Evolutionary conservation across 2,329 filamentous ascomycete genomes (phyloP).

Genomic region (Sclerotiophoma versabilis): DNA sequence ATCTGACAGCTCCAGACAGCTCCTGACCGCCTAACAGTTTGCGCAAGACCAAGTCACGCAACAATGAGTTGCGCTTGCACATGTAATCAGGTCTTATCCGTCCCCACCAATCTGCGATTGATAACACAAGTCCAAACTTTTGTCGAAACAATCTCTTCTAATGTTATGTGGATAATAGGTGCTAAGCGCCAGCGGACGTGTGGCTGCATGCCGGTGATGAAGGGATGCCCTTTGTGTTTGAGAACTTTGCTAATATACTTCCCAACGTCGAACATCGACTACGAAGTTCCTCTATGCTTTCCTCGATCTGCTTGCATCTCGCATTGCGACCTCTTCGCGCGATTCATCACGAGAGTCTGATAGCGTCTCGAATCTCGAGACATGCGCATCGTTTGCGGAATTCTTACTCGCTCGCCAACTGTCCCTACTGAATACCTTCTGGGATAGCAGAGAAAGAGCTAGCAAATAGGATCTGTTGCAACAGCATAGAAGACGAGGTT

Average conservation of each 20-base stretch:
- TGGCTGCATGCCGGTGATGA: slow-evolving; percentile 1
- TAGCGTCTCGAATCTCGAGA: neutral
- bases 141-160: neutral
- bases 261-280: neutral
- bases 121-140: neutral
- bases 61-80: neutral
- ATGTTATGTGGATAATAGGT: neutral
- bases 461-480: neutral
- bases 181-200: neutral
- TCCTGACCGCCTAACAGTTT: neutral
- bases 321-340: no score
- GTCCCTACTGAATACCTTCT: neutral
- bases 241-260: slow-evolving; percentile 2
- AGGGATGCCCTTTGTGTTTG: slow-evolving; percentile 7
- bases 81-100: neutral
- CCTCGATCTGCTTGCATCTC: no score
- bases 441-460: neutral
- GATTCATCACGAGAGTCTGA: no score
- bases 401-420: neutral
- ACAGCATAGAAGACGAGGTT: neutral
- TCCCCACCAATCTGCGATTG: neutral
- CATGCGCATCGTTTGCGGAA: no score
- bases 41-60: neutral
- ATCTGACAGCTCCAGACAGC: neutral
- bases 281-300: neutral